Evolutionary conservation across 139 green algal species (phyloP).

Genomic region (Mesotaenium endlicherianum): DNA sequence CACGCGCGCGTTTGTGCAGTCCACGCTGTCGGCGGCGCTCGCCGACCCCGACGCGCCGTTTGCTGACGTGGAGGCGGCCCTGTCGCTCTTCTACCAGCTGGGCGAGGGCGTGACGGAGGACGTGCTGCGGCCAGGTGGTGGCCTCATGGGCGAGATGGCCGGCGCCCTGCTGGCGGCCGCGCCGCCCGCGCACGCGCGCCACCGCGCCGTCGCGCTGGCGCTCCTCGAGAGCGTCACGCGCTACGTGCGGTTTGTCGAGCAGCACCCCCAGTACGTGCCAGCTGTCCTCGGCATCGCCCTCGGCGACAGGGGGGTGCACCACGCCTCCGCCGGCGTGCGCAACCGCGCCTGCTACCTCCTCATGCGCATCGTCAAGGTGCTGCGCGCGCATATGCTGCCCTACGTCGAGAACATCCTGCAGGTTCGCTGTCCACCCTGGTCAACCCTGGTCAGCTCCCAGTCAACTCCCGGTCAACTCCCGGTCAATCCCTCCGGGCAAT

Average conservation of each 20-base stretch:
- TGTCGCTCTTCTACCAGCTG: constrained; percentile 51
- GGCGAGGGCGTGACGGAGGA: constrained; percentile 48
- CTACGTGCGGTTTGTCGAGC: constrained; percentile 46
- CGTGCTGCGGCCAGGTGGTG: constrained; percentile 23
- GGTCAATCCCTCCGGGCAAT: neutral
- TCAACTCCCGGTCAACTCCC: too few species aligned
- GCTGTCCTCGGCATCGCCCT: constrained; percentile 42
- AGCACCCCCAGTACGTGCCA: constrained; percentile 43
- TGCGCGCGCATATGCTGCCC: constrained; percentile 46
- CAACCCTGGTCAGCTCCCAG: too few species aligned
- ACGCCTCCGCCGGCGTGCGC: constrained; percentile 33
- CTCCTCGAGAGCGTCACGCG: constrained; percentile 45
- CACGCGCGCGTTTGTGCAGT: constrained; percentile 46
- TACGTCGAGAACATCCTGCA: constrained; percentile 49
- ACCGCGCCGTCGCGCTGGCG: constrained; percentile 25
- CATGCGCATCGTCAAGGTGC: constrained; percentile 58
- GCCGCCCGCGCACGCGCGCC: constrained; percentile 20
- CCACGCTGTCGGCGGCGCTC: constrained; percentile 7
- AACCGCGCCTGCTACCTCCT: constrained; percentile 52
- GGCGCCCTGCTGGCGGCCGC: constrained; percentile 16
- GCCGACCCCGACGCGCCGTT: neutral
- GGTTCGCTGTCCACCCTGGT: too few species aligned
- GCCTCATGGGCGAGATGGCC: constrained; percentile 33
- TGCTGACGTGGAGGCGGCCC: constrained; percentile 47
- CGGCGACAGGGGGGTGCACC: constrained; percentile 37